phyloP scores from a whole-genome alignment of 305 asterid genomes.

The Fraxinus nigra region DNA sequence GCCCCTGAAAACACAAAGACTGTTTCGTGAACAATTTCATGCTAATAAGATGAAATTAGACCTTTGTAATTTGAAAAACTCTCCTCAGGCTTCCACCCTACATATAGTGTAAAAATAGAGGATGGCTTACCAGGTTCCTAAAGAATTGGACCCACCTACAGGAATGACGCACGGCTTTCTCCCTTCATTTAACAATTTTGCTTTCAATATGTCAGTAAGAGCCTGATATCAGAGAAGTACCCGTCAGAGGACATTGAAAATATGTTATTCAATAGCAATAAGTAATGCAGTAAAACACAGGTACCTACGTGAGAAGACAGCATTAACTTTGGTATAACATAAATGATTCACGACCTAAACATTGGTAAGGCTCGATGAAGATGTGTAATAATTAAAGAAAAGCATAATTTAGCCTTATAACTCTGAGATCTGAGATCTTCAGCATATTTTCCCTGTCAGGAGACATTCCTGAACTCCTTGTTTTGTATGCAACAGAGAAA shows the following conservation, averaged over 20 bases:
- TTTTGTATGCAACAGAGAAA: neutral
- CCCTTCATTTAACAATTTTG: constrained; percentile 74
- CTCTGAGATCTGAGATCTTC: constrained; percentile 9
- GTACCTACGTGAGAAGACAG: neutral
- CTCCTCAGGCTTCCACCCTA: neutral
- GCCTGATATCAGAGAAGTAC: constrained; percentile 45
- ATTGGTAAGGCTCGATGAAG: neutral
- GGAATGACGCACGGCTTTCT: constrained; percentile 93
- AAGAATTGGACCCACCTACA: constrained; percentile 92
- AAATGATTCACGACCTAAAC: neutral
- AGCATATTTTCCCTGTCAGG: neutral
- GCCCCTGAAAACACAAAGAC: constrained; percentile 59
- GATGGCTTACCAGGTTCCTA: constrained; percentile 84
- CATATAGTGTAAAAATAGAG: neutral
- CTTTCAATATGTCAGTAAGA: constrained; percentile 71
- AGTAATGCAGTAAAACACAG: neutral
- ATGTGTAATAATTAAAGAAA: neutral
- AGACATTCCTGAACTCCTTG: neutral
- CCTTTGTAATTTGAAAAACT: neutral
- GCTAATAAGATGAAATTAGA: neutral
- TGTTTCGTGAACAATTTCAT: neutral
- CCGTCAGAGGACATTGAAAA: neutral
- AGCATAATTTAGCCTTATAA: neutral
- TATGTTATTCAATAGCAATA: neutral
- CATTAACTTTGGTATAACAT: neutral